These are phyloP conservation scores for Cytospora piceicola DNA, from an alignment of 2,329 filamentous ascomycete genomes.

Conservation along the genomic window DNA sequence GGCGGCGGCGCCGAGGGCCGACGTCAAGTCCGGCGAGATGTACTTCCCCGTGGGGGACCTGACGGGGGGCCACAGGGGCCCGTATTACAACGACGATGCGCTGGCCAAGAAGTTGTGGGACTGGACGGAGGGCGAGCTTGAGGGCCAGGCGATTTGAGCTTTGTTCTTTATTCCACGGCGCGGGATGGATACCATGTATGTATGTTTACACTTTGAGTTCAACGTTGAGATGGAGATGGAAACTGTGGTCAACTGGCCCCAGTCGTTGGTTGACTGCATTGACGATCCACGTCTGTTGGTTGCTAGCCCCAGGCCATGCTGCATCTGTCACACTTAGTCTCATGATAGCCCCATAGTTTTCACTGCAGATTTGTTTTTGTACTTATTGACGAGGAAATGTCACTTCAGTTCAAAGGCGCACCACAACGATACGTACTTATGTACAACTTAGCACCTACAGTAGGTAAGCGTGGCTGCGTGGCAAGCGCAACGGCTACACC, in stretches of 20 bases:
- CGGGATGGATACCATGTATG: not conserved
- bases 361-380: no score
- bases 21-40: conserved; percentile 37
- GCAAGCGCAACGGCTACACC: not conserved
- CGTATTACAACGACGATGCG: conserved; percentile 35
- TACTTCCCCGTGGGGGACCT: conserved; percentile 41
- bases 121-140: conserved; percentile 42
- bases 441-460: not conserved
- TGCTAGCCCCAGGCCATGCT: not conserved
- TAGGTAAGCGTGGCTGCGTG: no score
- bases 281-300: not conserved
- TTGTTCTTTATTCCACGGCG: not conserved
- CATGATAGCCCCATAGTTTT: not conserved
- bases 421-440: not conserved
- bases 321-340: conserved; percentile 2
- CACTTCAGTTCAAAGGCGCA: not conserved
- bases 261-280: conserved; percentile 1
- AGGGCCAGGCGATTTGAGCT: conserved; percentile 11
- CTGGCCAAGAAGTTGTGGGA: conserved; percentile 41
- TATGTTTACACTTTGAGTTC: no score
- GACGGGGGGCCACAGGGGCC: conserved; percentile 33
- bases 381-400: not conserved
- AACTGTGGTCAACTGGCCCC: not conserved
- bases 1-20: conserved; percentile 18
- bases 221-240: not conserved